Evolutionary conservation across 352 stramenopile species (phyloP).

Genomic region (Phytopythium litorale): DNA sequence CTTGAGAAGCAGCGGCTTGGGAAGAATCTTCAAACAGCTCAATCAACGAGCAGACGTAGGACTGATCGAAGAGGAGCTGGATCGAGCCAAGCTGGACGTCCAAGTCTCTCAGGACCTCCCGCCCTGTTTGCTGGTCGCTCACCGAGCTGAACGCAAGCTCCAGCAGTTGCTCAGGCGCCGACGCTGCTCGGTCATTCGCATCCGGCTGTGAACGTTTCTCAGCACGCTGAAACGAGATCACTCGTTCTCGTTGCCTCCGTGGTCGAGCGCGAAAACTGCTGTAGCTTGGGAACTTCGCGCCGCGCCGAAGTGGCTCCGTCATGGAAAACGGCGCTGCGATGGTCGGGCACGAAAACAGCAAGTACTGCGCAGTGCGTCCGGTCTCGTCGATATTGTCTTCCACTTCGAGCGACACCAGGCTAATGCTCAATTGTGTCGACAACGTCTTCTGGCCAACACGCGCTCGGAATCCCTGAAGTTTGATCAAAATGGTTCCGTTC

Average conservation of each 20-base stretch:
- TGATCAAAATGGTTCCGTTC: slow-evolving; percentile 68
- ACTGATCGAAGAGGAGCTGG: slow-evolving; percentile 84
- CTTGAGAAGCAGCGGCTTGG: slow-evolving; percentile 47
- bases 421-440: slow-evolving; percentile 68
- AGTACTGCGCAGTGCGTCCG: slow-evolving; percentile 60
- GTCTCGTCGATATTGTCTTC: slow-evolving; percentile 68
- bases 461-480: slow-evolving; percentile 78
- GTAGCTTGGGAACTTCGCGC: slow-evolving; percentile 24
- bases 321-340: slow-evolving; percentile 67
- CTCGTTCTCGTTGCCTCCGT: slow-evolving; percentile 49
- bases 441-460: slow-evolving; percentile 79
- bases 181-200: slow-evolving; percentile 8
- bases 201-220: slow-evolving; percentile 10
- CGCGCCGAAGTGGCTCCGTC: slow-evolving; percentile 41
- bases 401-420: slow-evolving; percentile 68
- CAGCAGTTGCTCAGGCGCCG: slow-evolving; percentile 46
- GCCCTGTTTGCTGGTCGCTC: slow-evolving; percentile 57
- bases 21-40: slow-evolving; percentile 67
- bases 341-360: slow-evolving; percentile 75
- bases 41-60: slow-evolving; percentile 74
- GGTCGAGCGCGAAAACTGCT: slow-evolving; percentile 22
- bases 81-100: slow-evolving; percentile 72
- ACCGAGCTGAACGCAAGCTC: slow-evolving; percentile 56
- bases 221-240: slow-evolving; percentile 55
- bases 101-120: slow-evolving; percentile 49